Conservation (phyloP, 176 grass and related monocot species). For the Melocanna baccifera region DNA sequence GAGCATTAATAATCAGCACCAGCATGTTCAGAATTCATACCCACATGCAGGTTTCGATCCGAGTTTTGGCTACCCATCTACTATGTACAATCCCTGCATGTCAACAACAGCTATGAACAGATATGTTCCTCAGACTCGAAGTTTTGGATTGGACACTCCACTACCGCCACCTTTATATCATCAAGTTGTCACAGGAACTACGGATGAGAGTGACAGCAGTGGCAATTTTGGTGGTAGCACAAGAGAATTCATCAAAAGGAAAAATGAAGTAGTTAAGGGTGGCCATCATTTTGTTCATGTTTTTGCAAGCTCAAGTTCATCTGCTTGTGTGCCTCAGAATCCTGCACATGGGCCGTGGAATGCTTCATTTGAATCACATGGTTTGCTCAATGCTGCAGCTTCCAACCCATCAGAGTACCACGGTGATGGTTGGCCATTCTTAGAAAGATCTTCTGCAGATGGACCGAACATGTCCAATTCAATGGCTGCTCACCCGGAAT, state of each 20-base stretch:
- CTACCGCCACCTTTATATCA: conserved; percentile 28
- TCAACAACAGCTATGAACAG: conserved; percentile 31
- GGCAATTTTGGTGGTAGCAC: conserved; percentile 32
- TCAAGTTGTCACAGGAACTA: conserved; percentile 36
- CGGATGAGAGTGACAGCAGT: conserved; percentile 42
- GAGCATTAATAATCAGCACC: conserved; percentile 37
- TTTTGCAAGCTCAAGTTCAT: conserved; percentile 58
- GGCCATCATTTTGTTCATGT: conserved; percentile 41
- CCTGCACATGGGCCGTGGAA: conserved; percentile 37
- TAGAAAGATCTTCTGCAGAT: conserved; percentile 35
- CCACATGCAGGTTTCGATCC: conserved; percentile 23
- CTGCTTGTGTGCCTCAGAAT: conserved; percentile 40
- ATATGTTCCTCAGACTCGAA: conserved; percentile 39
- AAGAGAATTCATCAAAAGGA: conserved; percentile 48
- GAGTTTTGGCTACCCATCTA: conserved; percentile 29
- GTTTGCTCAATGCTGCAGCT: conserved; percentile 28
- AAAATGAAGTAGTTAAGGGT: conserved; percentile 38
- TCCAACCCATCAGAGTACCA: conserved; percentile 27
- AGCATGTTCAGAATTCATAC: conserved; percentile 39
- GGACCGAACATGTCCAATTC: conserved; percentile 18
- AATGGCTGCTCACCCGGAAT: conserved; percentile 23
- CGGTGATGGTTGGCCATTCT: neutral
- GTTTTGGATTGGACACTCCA: conserved; percentile 39
- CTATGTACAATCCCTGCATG: conserved; percentile 42
- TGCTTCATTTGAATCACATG: conserved; percentile 40